Base-by-base conservation (phyloP, 768 basidiomycete species). In the Pleurotus giganteus region DNA sequence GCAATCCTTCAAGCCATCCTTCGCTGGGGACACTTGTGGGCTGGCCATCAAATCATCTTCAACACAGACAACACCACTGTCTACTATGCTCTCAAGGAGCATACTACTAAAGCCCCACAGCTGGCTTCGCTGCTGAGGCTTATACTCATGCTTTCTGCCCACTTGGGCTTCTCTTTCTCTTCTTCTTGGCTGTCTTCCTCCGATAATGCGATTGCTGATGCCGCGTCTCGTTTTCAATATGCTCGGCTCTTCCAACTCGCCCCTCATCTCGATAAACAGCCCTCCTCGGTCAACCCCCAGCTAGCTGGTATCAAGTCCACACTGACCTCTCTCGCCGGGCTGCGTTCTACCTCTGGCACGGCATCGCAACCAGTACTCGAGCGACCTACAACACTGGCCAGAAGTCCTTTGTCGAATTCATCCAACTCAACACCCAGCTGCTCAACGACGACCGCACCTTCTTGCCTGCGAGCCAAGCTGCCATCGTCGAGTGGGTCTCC, bases 1-100 rank as follows among this genome's bases (percentile, higher is more conserved):
- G 70, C 71, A 0, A 62, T 73, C 2, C 56, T 71, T 1, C 65
- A 71, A 4, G 66, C 69, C 2, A 61, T 68, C 31, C 49, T 69
- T 2, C 53, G 63, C 19, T 71, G 68, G 69, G 69, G 66, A 0
- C 43, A 67, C 21, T 7, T 9, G 1, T 71, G 62, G 61, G 9
- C 5, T 2, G 60, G 62, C 17, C 29, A 41, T 15, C 69, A 71
- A 28, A 58, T 73, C 26, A 52, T 60, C 6, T 71, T 71, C 57
- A 60, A 64, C 27, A 45, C 58, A 26, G 69, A 71, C 50, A 73
- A 71, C 44, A n/a, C n/a, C n/a, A n/a, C n/a, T n/a, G n/a, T n/a
- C n/a, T n/a, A n/a, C n/a, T n/a, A n/a, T n/a, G n/a, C n/a, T n/a
- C n/a, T n/a, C n/a, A n/a, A n/a, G n/a, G 57, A 65, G 19, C 65